Evolutionary conservation across 164 flowering plant species (phyloP), one percentile per base, ranked within the genome.

Genomic region (Amborella trichopoda): DNA sequence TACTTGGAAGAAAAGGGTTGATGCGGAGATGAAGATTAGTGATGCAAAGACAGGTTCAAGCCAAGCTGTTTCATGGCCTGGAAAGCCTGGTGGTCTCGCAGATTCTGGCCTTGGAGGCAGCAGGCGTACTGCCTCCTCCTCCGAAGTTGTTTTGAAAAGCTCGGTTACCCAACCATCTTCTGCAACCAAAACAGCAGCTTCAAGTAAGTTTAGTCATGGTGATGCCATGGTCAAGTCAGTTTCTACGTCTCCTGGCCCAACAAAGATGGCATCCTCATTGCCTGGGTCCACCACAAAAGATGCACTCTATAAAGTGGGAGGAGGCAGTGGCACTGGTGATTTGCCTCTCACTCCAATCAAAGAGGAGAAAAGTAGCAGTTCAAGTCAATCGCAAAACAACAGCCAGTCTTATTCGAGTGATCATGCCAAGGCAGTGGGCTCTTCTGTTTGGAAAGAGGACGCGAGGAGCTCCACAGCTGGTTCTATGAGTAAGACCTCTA

Each of bases 1-100:
- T 56, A 91, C 84, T n/a, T 91, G 99, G 99, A 91, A 91, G 80
- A 91, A 80, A 60, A 85, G 99, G 32, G 99, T 91, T 55, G 94
- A 87, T 40, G 75, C 69, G 48, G 99, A 91, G 68, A 82, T 87
- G 96, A 77, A 75, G 49, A 73, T 68, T 12, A 72, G 36, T 47
- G 98, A 90, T 67, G 79, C 78, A 9, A 90, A 86, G 49, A 73
- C 95, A 62, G 83, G 79, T 21, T 65, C 75, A 1, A 64, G 38
- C 49, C 87, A 63, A 53, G 69, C 62, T 52, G 83, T 61, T 46
- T 47, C 77, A 13, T 83, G 87, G 89, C 63, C 82, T 40, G 64
- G 74, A 18, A 81, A 74, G 52, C 52, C 78, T 12, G 61, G 67
- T 2, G 61, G 67, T 2, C 57, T 55, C 46, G 44, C 83, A 22